Evolutionary conservation across 2,329 filamentous ascomycete species (phyloP).

Genomic region (Neopestalotiopsis clavispora): DNA sequence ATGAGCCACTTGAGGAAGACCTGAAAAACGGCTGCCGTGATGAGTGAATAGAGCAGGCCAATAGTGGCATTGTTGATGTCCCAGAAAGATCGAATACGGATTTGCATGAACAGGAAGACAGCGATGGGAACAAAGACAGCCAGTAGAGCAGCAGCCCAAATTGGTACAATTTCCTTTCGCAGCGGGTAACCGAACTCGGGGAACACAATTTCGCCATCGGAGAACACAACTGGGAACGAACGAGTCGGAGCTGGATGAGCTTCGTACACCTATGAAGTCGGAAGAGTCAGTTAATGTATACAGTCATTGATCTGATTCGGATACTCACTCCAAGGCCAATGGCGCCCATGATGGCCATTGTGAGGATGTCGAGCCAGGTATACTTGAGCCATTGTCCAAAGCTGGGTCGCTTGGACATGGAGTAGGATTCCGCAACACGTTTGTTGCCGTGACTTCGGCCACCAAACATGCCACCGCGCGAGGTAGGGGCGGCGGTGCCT

Average conservation of each 20-base stretch:
- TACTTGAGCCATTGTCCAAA: conserved; percentile 74
- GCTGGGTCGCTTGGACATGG: conserved; percentile 57
- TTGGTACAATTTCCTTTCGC: conserved; percentile 73
- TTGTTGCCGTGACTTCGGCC: not conserved
- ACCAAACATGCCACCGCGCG: conserved; percentile 7
- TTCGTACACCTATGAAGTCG: conserved; percentile 57
- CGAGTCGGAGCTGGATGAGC: conserved; percentile 69
- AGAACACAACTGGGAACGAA: conserved; percentile 72
- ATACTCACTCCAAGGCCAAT: conserved; percentile 67
- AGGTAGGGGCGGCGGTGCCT: not conserved
- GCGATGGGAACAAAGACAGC: conserved; percentile 68
- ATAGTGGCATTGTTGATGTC: conserved; percentile 73
- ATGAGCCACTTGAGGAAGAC: conserved; percentile 79
- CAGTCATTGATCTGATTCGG: not conserved
- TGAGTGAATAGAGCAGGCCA: conserved; percentile 69
- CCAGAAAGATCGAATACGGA: conserved; percentile 72
- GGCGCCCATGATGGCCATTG: conserved; percentile 69
- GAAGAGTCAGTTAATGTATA: conserved; percentile 11
- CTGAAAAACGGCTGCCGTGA: conserved; percentile 75
- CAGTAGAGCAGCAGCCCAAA: conserved; percentile 71
- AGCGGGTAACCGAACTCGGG: conserved; percentile 74
- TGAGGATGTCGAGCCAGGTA: conserved; percentile 70
- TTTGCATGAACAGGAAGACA: conserved; percentile 68
- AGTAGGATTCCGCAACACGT: conserved; percentile 31
- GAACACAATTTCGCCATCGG: conserved; percentile 70